Base-by-base conservation (phyloP, 169 alveolate genomes). In the Besnoitia besnoiti region DNA sequence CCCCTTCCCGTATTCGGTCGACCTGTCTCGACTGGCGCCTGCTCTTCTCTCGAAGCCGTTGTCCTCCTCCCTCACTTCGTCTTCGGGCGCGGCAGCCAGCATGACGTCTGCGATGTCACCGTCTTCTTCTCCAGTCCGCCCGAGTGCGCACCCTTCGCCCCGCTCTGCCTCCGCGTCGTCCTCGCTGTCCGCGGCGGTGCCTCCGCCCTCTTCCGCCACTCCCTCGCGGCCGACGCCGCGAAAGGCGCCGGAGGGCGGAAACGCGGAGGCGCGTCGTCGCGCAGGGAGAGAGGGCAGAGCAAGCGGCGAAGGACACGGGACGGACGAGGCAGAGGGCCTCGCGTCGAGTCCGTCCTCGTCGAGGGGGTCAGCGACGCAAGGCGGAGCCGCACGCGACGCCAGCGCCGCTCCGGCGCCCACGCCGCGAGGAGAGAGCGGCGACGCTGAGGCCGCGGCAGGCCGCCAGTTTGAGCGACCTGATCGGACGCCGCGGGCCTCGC, bases 1-100 rank as follows among this genome's bases (percentile, higher is more conserved):
- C 55, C 95, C 95, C 0, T 51, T 61, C n/a, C 87, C 95, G 33
- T 88, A 88, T 42, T 19, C 27, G 39, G 33, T 59, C 33, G 94
- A 67, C 55, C 35, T 61, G 16, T 46, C 90, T 12, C 89, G 40
- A 30, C n/a, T 92, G 44, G 77, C 90, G 21, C 62, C 84, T 27
- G 50, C 39, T 30, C 33, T 85, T 47, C 79, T 91, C 39, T 77
- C 73, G 59, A 87, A 88, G 21, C 94, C 94, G 47, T 14, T 33
- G 21, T 61, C 42, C n/a, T 85, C 94, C 21, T 88, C 94, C 42
- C 91, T 91, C 5, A 85, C 91, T 8, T 33, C 46, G 19, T n/a
- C 87, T 19, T 2, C 62, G 40, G 40, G 87, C 24, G 12, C 51
- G 12, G 7, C 85, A 14, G 40, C 21, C 12, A 19, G 47, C 51